Evolutionary conservation across 768 basidiomycete genomes (phyloP), one percentile per base, ranked within the genome.

Genomic region (Myochromella boudieri): DNA sequence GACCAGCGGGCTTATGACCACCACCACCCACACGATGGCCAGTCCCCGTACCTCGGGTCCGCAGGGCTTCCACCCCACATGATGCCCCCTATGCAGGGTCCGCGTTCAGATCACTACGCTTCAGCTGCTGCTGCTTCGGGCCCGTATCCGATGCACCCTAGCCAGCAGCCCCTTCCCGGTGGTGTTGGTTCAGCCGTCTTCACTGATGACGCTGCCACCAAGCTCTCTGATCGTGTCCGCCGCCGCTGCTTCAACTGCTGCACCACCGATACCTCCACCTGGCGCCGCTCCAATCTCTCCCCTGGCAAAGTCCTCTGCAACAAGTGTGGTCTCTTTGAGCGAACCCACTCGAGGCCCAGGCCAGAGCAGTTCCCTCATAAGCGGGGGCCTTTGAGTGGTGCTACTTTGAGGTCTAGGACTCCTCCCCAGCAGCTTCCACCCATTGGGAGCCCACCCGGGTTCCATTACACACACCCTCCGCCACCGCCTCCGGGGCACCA

Each of bases 321-420:
- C 72, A 90, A 90, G 60, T 90, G 87, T 56, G 87, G 87, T 12
- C 66, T 90, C 3, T 90, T 89, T 52, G 87, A 90, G 63, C 78
- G 87, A 33, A 90, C 87, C 0, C 87, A 90, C 63, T 86, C 85
- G 11, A 78, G 85, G 12, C 83, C 87, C 8, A 72, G 88, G 32
- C 87, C 87, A 0, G 86, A 88, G 52, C 87, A 87, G 56, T 89
- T 89, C 63, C 87, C 87, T 4, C 87, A 87, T 68, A 86, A 86
- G 56, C 76, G 87, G 29, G 86, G 86, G 0, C 84, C 86, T 0
- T 68, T 87, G 26, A 78, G 84, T 8, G 61, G 71, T 3, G 65
- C 76, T 2, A 69, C 75, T 17, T 65, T 81, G 42, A 72, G 74
- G 52, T 71, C 74, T 31, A 74, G 78, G 55, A 75, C 75, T 2